Conservation (phyloP, 2,329 filamentous ascomycete genomes). For the Cladosporium sphaerospermum region DNA sequence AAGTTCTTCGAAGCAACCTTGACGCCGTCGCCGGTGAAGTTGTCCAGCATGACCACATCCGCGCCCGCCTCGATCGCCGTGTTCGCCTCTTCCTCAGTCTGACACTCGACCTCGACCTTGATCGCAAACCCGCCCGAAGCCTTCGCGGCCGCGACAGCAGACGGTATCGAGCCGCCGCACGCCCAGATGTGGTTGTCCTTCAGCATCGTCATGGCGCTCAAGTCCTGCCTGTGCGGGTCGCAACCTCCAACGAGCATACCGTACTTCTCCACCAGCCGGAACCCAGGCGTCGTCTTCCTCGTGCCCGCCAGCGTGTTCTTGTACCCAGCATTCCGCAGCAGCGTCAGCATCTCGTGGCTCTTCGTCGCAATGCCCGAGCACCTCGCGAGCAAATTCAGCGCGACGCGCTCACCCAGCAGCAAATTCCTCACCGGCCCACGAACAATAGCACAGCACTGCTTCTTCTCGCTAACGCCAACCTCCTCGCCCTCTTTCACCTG, state of each 20-base stretch:
- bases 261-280: constrained; percentile 94
- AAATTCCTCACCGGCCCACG: constrained; percentile 75
- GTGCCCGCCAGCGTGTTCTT: constrained; percentile 83
- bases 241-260: constrained; percentile 92
- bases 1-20: constrained; percentile 66
- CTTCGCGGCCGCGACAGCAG: constrained; percentile 78
- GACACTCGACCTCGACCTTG: constrained; percentile 95
- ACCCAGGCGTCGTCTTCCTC: constrained; percentile 93
- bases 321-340: constrained; percentile 62
- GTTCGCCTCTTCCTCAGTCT: constrained; percentile 79
- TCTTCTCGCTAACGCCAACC: constrained; percentile 57
- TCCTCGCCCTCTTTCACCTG: constrained; percentile 67
- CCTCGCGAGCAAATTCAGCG: constrained; percentile 80
- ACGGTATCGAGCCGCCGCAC: constrained; percentile 70
- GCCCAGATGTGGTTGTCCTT: constrained; percentile 99
- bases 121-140: constrained; percentile 80
- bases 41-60: constrained; percentile 96
- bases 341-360: constrained; percentile 40
- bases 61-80: constrained; percentile 87
- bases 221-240: constrained; percentile 84
- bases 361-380: constrained; percentile 85
- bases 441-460: constrained; percentile 69
- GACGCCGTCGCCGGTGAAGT: constrained; percentile 77
- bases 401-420: constrained; percentile 87
- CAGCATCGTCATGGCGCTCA: constrained; percentile 90